Conservation (phyloP, 352 stramenopile genomes). For the Phytopythium boreale region DNA sequence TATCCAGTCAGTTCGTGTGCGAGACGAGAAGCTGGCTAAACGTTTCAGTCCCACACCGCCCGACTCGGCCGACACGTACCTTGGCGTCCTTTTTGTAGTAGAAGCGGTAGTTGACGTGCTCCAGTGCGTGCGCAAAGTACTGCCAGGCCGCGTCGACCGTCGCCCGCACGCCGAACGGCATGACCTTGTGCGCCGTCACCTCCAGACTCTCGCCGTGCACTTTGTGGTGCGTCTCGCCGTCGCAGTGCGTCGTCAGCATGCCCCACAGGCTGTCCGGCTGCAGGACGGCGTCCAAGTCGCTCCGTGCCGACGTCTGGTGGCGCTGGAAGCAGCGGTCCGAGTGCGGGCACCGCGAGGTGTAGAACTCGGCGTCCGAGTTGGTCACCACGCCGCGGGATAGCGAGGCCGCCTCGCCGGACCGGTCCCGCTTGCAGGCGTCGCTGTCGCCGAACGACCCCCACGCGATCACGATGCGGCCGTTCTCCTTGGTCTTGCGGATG, state of each 20-base stretch:
- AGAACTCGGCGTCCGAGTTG: not conserved
- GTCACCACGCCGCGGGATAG: not conserved
- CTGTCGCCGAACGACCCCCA: constrained; percentile 33
- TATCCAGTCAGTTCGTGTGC: not conserved
- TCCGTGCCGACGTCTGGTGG: not conserved
- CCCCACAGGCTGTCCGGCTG: not conserved
- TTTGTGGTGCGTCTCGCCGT: not conserved
- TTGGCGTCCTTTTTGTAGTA: constrained; percentile 19
- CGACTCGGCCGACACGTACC: constrained; percentile 10
- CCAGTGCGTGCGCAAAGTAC: constrained; percentile 6
- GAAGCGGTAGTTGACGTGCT: constrained; percentile 8
- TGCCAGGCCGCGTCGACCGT: constrained; percentile 7
- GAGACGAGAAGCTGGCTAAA: too few relatives aligned
- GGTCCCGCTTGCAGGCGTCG: not conserved
- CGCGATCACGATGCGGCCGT: constrained; percentile 35
- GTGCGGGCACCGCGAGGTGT: constrained; percentile 3
- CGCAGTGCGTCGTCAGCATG: not conserved
- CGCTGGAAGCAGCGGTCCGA: constrained; percentile 1
- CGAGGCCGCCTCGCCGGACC: not conserved
- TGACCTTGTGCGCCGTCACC: constrained; percentile 9
- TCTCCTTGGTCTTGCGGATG: constrained; percentile 29
- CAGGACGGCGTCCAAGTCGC: constrained; percentile 2
- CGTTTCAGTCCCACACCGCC: not conserved
- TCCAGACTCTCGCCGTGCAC: constrained; percentile 6
- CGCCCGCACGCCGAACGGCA: constrained; percentile 8